Base-by-base conservation (phyloP, 225 moss, liverwort and hornwort genomes). In the Takakia lepidozioides region DNA sequence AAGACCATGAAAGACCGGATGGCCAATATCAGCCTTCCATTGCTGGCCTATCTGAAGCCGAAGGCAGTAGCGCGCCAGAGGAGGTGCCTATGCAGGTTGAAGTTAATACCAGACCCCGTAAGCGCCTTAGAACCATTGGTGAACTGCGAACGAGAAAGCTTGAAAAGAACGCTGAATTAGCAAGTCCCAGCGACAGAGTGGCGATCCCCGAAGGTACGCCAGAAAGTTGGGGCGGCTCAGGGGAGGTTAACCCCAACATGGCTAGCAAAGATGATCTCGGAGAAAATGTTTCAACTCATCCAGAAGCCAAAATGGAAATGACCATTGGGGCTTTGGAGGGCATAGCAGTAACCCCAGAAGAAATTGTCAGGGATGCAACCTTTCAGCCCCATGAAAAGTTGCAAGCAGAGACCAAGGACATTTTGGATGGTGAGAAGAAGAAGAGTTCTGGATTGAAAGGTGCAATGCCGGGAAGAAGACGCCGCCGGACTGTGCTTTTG, bases 41-140 rank as follows among this genome's bases (percentile, higher is more conserved):
- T 5, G 57, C 32, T 43, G 26, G 30, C 38, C 7, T 0, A 7
- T 25, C 57, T 29, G 59, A 42, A 20, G 21, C 27, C 7, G 63
- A 47, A 26, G 26, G 38, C 10, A 27, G 29, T 0, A 48, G 11
- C 30, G 60, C 5, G 20, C 29, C 15, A 24, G 60, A 57, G 16
- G 53, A 60, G 23, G 43, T 4, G 27, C 5, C 60, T 17, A 54
- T n/a, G 15, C 16, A 58, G 25, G 50, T 21, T 16, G 29, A 49
- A 16, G 59, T 34, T 28, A 43, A 24, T 10, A 29, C 43, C 51
- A 5, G 82, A 77, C 20, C 73, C 78, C 92, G 82, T 3, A 87
- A 87, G 65, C 82, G 92, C 53, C 68, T 92, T 50, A 74, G 84
- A 38, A 92, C 92, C 2, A 71, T 92, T 39, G 84, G 84, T 54